Conservation (phyloP, 345 rosid genomes). For the Garcia nutans region DNA sequence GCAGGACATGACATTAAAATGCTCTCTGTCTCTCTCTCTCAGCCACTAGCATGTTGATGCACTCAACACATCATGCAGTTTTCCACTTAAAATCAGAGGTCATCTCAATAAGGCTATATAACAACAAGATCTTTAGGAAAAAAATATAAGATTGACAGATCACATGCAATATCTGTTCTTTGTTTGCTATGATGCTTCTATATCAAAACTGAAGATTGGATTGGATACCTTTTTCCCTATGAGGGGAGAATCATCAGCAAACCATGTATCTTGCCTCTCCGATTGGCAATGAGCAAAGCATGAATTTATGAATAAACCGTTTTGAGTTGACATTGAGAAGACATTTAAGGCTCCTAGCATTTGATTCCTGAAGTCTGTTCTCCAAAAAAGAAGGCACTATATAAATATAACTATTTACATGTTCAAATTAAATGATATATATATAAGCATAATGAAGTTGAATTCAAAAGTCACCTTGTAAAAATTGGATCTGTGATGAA, state of each 20-base stretch:
- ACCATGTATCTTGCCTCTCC: conserved; percentile 34
- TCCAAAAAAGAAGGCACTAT: conserved; percentile 11
- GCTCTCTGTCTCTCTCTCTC: too few species aligned
- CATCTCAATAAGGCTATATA: neutral
- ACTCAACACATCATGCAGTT: neutral
- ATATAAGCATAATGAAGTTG: neutral
- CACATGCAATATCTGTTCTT: neutral
- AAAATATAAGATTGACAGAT: neutral
- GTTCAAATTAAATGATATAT: neutral
- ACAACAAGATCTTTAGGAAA: too few species aligned
- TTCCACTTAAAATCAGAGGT: neutral
- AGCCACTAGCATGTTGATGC: too few species aligned
- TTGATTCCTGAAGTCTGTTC: conserved; percentile 32
- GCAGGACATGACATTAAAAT: too few species aligned
- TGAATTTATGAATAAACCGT: conserved; percentile 31
- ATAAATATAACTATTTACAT: neutral
- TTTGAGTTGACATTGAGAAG: conserved; percentile 23
- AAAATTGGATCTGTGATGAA: conserved; percentile 30
- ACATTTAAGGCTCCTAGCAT: conserved; percentile 24
- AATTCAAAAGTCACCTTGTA: conserved; percentile 24
- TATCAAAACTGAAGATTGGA: neutral
- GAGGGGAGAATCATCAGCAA: conserved; percentile 26
- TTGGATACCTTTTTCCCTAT: conserved; percentile 21
- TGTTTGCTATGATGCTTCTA: neutral
- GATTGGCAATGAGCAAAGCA: conserved; percentile 38